Conservation (phyloP, 164 flowering plant species). For the Berberis vulgaris region DNA sequence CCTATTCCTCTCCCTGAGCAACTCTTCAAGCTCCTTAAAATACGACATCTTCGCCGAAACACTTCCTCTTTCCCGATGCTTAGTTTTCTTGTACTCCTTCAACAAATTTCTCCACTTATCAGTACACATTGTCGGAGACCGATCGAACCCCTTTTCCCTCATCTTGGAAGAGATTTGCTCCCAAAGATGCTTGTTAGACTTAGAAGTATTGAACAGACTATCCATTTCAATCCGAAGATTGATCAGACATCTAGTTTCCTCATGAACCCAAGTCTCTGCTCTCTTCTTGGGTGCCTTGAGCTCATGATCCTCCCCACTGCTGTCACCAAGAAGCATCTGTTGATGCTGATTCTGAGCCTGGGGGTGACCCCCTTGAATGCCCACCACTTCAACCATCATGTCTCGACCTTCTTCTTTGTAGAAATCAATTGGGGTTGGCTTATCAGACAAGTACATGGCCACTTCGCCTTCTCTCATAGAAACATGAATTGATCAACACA, state of each 20-base stretch:
- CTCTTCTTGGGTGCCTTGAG: slow-evolving; percentile 71
- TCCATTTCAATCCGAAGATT: slow-evolving; percentile 65
- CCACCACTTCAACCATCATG: slow-evolving; percentile 62
- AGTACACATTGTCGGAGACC: slow-evolving; percentile 89
- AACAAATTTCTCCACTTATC: slow-evolving; percentile 94
- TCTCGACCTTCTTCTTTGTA: slow-evolving; percentile 26
- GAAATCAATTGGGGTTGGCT: slow-evolving; percentile 51
- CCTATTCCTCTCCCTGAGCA: slow-evolving; percentile 57
- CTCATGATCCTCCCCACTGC: slow-evolving; percentile 62
- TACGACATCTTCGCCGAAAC: slow-evolving; percentile 74
- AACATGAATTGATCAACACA: background rate
- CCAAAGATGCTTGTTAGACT: slow-evolving; percentile 89
- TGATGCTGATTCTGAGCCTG: slow-evolving; percentile 27
- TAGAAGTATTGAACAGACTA: slow-evolving; percentile 67
- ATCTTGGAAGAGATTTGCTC: slow-evolving; percentile 83
- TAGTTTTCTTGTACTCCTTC: slow-evolving; percentile 86
- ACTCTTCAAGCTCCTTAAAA: slow-evolving; percentile 82
- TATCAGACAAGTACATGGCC: slow-evolving; percentile 52
- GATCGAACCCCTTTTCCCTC: slow-evolving; percentile 80
- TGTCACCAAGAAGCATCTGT: slow-evolving; percentile 43
- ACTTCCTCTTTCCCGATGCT: slow-evolving; percentile 48
- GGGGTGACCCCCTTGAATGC: slow-evolving; percentile 19
- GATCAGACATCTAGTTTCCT: slow-evolving; percentile 65
- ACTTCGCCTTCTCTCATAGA: background rate
- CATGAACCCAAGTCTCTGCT: slow-evolving; percentile 94